A percentile compares a stretch with the other conserved stretches of the same genome.
These are phyloP conservation scores for Diaporthe australafricana DNA, from an alignment of 2,329 filamentous ascomycete species.

Conservation along the genomic window DNA sequence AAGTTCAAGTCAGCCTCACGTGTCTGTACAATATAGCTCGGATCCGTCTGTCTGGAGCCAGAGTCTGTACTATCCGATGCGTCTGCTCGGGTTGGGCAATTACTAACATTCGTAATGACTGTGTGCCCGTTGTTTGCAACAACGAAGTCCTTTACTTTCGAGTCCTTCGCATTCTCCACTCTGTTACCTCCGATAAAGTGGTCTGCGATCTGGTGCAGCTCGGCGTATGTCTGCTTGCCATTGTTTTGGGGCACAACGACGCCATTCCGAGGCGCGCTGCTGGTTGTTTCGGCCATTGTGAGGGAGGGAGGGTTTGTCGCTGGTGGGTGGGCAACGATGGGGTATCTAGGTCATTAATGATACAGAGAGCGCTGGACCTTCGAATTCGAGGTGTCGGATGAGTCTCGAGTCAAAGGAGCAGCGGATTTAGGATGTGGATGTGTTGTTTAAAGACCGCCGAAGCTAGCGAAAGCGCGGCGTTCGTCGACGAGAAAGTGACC, in stretches of 20 bases:
- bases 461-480: conserved; percentile 38
- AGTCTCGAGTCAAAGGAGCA: conserved; percentile 13
- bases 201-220: conserved; percentile 84
- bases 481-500: neutral
- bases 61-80: neutral
- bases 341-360: conserved; percentile 44
- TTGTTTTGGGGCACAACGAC: conserved; percentile 65
- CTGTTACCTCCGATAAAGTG: conserved; percentile 98
- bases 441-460: conserved; percentile 29
- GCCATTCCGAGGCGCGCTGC: conserved; percentile 52
- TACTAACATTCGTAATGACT: conserved; percentile 93
- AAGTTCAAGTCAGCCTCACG: neutral
- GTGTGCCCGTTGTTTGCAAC: conserved; percentile 91
- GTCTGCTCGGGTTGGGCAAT: neutral
- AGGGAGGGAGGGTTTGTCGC: conserved; percentile 39
- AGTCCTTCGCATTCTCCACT: conserved; percentile 81
- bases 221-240: conserved; percentile 76
- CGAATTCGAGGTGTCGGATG: conserved; percentile 14
- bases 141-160: conserved; percentile 97
- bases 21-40: neutral
- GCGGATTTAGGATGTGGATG: neutral
- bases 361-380: conserved; percentile 33
- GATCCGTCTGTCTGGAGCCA: neutral
- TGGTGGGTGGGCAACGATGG: conserved; percentile 8
- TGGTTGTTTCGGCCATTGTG: conserved; percentile 61